Percentiles rank a stretch among this genome's conserved stretches.
Conservation (phyloP, 164 flowering plant species). For the Warburgia ugandensis region DNA sequence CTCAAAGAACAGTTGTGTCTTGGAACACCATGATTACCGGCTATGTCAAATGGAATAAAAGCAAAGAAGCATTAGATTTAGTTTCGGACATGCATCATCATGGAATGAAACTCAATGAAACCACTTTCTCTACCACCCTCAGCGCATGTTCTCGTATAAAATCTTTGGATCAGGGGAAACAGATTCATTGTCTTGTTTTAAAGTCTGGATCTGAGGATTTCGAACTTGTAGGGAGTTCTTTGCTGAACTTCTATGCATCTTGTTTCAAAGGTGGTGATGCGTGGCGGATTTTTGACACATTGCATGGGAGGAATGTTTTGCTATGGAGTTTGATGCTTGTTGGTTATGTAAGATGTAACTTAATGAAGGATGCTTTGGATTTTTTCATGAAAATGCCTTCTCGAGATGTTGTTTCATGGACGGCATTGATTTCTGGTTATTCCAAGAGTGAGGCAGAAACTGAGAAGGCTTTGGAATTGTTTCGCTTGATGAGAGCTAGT, state of each 20-base stretch:
- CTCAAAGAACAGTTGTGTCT: constrained; percentile 43
- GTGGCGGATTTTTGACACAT: constrained; percentile 34
- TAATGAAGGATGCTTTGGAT: constrained; percentile 38
- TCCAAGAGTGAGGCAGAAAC: constrained; percentile 36
- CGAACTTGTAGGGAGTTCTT: constrained; percentile 46
- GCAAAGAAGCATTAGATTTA: constrained; percentile 30
- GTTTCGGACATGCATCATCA: constrained; percentile 37
- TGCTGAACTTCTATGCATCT: constrained; percentile 41
- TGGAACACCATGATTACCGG: constrained; percentile 67
- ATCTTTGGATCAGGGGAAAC: constrained; percentile 28
- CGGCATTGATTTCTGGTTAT: constrained; percentile 52
- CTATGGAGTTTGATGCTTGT: constrained; percentile 55
- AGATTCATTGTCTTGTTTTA: constrained; percentile 49
- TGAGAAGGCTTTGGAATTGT: constrained; percentile 43
- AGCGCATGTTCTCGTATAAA: constrained; percentile 38
- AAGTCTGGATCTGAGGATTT: constrained; percentile 46
- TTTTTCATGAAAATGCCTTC: constrained; percentile 41
- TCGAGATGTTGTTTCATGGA: constrained; percentile 45
- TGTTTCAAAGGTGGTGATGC: constrained; percentile 36
- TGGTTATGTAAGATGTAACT: constrained; percentile 43
- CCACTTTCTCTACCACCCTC: constrained; percentile 37
- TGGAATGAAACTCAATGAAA: constrained; percentile 36
- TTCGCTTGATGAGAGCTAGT: constrained; percentile 43
- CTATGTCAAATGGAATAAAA: constrained; percentile 36
- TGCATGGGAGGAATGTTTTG: constrained; percentile 28